Percentiles rank a stretch among this genome's conserved stretches.
Evolutionary conservation across 2,329 filamentous ascomycete species (phyloP).

Genomic region (Cytospora leucostoma): DNA sequence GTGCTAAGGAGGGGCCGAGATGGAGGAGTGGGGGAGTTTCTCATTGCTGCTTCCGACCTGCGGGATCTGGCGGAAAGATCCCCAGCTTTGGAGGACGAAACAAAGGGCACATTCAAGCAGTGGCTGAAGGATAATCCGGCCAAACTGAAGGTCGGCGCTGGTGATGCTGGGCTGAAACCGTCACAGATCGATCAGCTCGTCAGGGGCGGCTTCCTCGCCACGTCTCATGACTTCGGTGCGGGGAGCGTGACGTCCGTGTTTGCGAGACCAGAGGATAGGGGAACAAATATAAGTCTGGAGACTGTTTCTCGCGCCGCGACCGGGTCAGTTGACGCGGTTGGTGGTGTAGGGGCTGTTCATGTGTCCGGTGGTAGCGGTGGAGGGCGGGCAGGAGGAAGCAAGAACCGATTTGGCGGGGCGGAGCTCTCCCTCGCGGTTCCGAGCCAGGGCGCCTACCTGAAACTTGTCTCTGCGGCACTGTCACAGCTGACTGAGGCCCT

Average conservation of each 20-base stretch:
- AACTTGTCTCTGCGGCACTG: conserved; percentile 62
- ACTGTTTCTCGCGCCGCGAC: conserved; percentile 66
- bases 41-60: conserved; percentile 61
- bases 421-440: conserved; percentile 64
- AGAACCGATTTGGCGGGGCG: conserved; percentile 40
- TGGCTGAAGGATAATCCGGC: conserved; percentile 55
- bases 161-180: conserved; percentile 39
- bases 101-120: conserved; percentile 53
- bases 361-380: conserved; percentile 58
- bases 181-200: conserved; percentile 60
- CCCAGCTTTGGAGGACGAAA: conserved; percentile 40
- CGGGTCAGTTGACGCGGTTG: conserved; percentile 68
- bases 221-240: conserved; percentile 39
- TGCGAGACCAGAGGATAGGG: conserved; percentile 54
- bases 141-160: conserved; percentile 36
- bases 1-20: conserved; percentile 62
- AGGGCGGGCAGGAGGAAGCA: conserved; percentile 24
- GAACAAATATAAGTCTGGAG: conserved; percentile 61
- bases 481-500: conserved; percentile 63
- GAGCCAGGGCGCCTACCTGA: conserved; percentile 66
- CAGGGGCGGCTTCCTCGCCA: conserved; percentile 67
- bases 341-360: conserved; percentile 66
- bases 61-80: conserved; percentile 47
- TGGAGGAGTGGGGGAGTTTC: conserved; percentile 60
- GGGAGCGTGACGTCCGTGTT: conserved; percentile 41